A percentile compares a stretch with the other conserved stretches of the same genome.
These are phyloP conservation scores for Spencermartinsiella ligniputridi DNA, from an alignment of 1,139 yeast genomes.

Conservation along the genomic window DNA sequence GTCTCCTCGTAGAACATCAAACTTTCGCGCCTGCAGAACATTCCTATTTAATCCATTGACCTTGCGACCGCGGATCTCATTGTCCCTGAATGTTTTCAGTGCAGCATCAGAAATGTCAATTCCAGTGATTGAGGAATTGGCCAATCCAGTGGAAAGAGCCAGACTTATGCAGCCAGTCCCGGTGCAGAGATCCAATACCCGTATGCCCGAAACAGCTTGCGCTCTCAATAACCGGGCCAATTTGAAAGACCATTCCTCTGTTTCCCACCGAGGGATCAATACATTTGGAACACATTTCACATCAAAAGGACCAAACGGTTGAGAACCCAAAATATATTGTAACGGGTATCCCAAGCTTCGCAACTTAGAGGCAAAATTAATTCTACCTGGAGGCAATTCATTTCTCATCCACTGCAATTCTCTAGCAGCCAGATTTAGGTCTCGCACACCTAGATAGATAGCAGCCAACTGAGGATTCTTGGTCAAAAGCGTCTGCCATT, in stretches of 20 bases:
- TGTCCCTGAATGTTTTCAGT: conserved; percentile 45
- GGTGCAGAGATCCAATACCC: conserved; percentile 71
- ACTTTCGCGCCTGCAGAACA: conserved; percentile 4
- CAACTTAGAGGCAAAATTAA: conserved; percentile 22
- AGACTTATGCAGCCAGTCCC: conserved; percentile 89
- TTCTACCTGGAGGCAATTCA: conserved; percentile 25
- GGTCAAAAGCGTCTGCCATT: not conserved
- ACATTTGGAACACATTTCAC: conserved; percentile 61
- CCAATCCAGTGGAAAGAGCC: conserved; percentile 30
- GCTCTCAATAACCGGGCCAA: conserved; percentile 35
- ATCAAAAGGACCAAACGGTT: conserved; percentile 75
- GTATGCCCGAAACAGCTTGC: conserved; percentile 18
- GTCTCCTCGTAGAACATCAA: conserved; percentile 9
- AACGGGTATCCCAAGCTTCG: conserved; percentile 52
- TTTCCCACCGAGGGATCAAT: conserved; percentile 90
- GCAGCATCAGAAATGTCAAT: conserved; percentile 62
- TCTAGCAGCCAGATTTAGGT: conserved; percentile 29
- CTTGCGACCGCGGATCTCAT: conserved; percentile 28
- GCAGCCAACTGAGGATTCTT: not conserved
- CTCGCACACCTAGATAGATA: conserved; percentile 15
- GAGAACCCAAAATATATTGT: conserved; percentile 78
- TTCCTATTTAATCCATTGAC: not conserved
- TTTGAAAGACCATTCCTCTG: conserved; percentile 79
- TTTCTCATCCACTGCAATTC: conserved; percentile 50
- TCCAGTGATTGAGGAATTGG: conserved; percentile 38